phyloP scores from a whole-genome alignment of 2,329 filamentous ascomycete genomes.

The Metarhizium sp. region DNA sequence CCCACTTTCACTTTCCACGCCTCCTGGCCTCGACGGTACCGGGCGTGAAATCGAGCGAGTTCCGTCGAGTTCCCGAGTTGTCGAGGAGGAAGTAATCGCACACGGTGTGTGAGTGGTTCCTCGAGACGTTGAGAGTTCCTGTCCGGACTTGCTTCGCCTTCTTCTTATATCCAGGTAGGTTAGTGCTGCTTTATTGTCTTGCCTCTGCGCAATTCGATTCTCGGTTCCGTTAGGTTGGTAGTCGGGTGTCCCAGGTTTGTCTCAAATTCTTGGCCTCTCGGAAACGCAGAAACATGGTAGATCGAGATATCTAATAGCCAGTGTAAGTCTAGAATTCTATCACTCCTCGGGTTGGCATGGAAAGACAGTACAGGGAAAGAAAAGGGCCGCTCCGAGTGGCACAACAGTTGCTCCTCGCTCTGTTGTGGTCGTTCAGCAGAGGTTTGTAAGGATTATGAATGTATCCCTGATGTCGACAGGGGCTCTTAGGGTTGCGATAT shows the following conservation, averaged over 20 bases:
- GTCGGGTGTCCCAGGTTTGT: neutral
- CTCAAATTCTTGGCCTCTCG: neutral
- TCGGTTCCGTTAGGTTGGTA: neutral
- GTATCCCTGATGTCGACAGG: neutral
- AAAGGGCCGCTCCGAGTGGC: slow-evolving; percentile 1
- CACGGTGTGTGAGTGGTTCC: neutral
- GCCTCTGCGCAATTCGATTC: neutral
- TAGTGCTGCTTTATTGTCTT: neutral
- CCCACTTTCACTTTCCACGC: neutral
- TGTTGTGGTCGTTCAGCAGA: slow-evolving; percentile 2
- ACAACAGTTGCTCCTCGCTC: slow-evolving; percentile 5
- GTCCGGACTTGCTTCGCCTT: neutral
- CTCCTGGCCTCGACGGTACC: neutral
- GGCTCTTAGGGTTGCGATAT: neutral
- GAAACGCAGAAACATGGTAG: slow-evolving; percentile 3
- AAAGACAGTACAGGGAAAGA: neutral
- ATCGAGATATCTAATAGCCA: neutral
- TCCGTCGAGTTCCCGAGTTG: neutral
- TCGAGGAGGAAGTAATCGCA: neutral
- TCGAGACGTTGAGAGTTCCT: neutral
- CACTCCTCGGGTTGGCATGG: slow-evolving; percentile 3
- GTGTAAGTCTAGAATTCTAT: slow-evolving; percentile 2
- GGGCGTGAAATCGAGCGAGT: neutral
- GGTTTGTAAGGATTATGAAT: neutral
- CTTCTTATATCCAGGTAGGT: neutral